Evolutionary conservation across 2,329 filamentous ascomycete genomes (phyloP).

Genomic region (Apiospora pterosperma): DNA sequence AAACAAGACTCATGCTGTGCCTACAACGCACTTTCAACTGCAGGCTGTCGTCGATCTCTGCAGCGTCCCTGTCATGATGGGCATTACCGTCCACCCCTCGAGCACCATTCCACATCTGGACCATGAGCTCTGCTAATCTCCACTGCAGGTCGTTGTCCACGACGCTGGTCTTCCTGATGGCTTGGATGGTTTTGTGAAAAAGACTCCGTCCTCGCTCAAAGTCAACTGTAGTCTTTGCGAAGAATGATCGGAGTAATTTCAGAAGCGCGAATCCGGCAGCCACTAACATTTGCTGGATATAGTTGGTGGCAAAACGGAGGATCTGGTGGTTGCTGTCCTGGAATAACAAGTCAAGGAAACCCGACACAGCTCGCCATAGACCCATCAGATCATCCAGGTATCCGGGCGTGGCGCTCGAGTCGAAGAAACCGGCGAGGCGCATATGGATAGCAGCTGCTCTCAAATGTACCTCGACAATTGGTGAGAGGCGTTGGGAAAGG

Average conservation of each 20-base stretch:
- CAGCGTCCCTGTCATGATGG: conserved; percentile 46
- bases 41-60: conserved; percentile 64
- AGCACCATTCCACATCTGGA: conserved; percentile 80
- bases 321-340: conserved; percentile 54
- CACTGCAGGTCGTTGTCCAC: conserved; percentile 76
- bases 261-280: conserved; percentile 74
- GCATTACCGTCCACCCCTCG: conserved; percentile 46
- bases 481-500: conserved; percentile 54
- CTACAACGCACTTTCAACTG: conserved; percentile 80
- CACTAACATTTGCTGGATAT: conserved; percentile 83
- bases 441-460: conserved; percentile 73
- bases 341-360: conserved; percentile 65
- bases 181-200: conserved; percentile 68
- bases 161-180: conserved; percentile 70
- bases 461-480: conserved; percentile 62
- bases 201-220: conserved; percentile 63
- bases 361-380: conserved; percentile 68
- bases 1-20: conserved; percentile 82
- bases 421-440: conserved; percentile 76
- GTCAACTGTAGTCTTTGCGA: conserved; percentile 70
- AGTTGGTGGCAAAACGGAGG: conserved; percentile 67
- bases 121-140: conserved; percentile 79
- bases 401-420: conserved; percentile 66
- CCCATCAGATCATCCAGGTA: conserved; percentile 74
- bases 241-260: conserved; percentile 76